Conservation (phyloP, 345 rosid species). For the Salix suchowensis region DNA sequence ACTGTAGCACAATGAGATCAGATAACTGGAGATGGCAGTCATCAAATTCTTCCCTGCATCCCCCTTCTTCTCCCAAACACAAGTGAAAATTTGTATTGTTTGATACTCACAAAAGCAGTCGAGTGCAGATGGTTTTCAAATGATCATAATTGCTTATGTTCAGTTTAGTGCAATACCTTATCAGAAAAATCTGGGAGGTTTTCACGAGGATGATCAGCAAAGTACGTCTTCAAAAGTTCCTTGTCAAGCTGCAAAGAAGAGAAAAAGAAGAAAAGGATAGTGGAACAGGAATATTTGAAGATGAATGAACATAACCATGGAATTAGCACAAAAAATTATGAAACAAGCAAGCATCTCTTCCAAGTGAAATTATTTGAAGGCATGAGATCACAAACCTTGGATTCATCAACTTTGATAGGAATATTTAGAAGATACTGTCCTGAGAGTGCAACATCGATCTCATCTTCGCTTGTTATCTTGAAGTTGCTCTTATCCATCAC, state of each 20-base stretch:
- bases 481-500: conserved; percentile 98
- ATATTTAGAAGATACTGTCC: conserved; percentile 92
- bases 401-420: conserved; percentile 83
- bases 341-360: not conserved
- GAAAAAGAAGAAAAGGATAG: conserved; percentile 4
- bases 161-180: conserved; percentile 49
- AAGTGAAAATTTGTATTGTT: not conserved
- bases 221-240: conserved; percentile 62
- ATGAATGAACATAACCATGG: not conserved
- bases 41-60: not conserved
- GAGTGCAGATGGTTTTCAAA: not conserved
- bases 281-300: not conserved
- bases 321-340: not conserved
- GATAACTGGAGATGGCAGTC: not conserved
- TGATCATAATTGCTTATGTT: not conserved
- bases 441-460: conserved; percentile 78
- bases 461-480: conserved; percentile 69
- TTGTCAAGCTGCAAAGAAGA: conserved; percentile 70
- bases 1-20: not conserved
- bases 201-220: conserved; percentile 61
- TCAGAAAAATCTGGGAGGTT: conserved; percentile 76
- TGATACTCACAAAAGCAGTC: not conserved
- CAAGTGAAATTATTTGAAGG: conserved; percentile 1
- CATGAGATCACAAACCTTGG: conserved; percentile 52
- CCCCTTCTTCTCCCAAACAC: not conserved